Conservation (phyloP, 495 filamentous ascomycete genomes). For the Penicillium ucsense region DNA sequence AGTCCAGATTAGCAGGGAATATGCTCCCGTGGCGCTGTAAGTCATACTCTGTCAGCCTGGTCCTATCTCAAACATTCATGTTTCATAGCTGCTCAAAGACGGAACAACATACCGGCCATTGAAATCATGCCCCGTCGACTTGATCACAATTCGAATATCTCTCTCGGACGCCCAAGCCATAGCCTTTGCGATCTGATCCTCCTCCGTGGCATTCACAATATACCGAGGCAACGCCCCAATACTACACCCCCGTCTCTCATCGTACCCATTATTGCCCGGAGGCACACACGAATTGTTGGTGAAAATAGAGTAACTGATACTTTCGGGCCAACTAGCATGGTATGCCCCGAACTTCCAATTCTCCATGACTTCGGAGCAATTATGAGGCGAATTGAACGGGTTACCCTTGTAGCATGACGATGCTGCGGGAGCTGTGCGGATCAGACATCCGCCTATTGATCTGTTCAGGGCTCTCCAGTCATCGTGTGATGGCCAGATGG, state of each 20-base stretch:
- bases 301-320: conserved; percentile 13
- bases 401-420: conserved; percentile 20
- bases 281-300: conserved; percentile 20
- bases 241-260: conserved; percentile 9
- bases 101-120: conserved; percentile 26
- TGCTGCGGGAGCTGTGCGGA: conserved; percentile 12
- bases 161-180: conserved; percentile 40
- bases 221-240: conserved; percentile 19
- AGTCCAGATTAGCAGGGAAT: conserved; percentile 38
- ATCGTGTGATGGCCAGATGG: conserved; percentile 14
- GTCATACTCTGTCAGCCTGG: not conserved
- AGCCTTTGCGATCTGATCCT: conserved; percentile 15
- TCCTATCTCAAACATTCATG: not conserved
- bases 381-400: conserved; percentile 6
- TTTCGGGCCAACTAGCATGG: conserved; percentile 13
- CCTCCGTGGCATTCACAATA: conserved; percentile 23
- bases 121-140: conserved; percentile 46
- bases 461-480: conserved; percentile 20
- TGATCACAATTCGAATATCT: conserved; percentile 44
- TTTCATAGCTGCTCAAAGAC: too few relatives aligned
- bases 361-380: conserved; percentile 11
- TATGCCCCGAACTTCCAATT: conserved; percentile 15
- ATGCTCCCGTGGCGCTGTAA: conserved; percentile 39
- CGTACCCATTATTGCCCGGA: conserved; percentile 9
- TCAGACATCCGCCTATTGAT: conserved; percentile 11